Evolutionary conservation across 352 stramenopile genomes (phyloP).

Genomic region (Phytopythium montanum): DNA sequence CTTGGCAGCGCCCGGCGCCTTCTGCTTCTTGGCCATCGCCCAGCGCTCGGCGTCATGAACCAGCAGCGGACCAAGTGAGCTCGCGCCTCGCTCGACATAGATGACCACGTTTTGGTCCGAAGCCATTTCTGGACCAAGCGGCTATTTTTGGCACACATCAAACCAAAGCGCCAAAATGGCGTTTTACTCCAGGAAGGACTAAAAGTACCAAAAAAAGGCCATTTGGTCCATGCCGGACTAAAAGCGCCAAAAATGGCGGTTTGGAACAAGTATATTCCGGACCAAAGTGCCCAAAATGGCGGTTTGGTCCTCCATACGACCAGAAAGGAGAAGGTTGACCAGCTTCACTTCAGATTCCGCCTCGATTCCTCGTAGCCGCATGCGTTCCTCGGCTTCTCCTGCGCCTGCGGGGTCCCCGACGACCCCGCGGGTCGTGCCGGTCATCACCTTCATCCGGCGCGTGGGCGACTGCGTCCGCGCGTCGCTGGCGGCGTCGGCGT

Average conservation of each 20-base stretch:
- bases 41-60: not conserved
- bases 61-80: not conserved
- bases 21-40: constrained; percentile 5
- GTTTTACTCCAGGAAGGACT: too few species aligned
- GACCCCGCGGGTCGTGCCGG: constrained; percentile 14
- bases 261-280: too few species aligned
- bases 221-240: too few species aligned
- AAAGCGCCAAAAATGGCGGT: too few species aligned
- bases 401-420: not conserved
- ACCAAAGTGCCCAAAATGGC: too few species aligned
- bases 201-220: too few species aligned
- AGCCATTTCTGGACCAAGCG: not conserved
- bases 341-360: not conserved
- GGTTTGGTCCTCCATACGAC: too few species aligned
- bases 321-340: too few species aligned
- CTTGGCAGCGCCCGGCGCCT: not conserved
- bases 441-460: constrained; percentile 26
- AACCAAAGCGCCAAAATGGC: not conserved
- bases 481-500: constrained; percentile 17
- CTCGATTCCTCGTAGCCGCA: not conserved
- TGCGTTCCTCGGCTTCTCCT: not conserved
- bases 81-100: not conserved
- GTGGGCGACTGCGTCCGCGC: constrained; percentile 26
- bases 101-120: not conserved
- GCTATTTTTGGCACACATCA: not conserved